A percentile compares a stretch with the other conserved stretches of the same genome.
Evolutionary conservation across 1,284 basidiomycete species (phyloP).

Genomic region (Papiliotrema laurentii): DNA sequence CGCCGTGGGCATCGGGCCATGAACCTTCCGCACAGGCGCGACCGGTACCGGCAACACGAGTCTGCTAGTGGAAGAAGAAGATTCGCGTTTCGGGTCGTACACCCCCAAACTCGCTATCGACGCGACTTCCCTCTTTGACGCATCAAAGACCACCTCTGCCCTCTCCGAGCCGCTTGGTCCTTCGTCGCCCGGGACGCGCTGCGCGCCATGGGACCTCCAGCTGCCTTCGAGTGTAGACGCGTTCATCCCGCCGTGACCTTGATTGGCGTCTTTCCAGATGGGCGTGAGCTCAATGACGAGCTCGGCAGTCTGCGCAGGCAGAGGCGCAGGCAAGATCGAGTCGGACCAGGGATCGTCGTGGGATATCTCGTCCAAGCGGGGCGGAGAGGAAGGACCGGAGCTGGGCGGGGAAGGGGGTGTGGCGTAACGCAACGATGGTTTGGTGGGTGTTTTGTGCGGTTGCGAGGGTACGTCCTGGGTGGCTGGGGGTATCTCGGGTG

Average conservation of each 20-base stretch:
- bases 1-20: constrained; percentile 18
- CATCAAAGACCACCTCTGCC: no score
- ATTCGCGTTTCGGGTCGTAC: background rate
- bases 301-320: background rate
- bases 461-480: background rate
- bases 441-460: background rate
- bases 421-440: no score
- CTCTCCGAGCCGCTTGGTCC: no score
- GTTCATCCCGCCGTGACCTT: no score
- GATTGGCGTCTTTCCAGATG: no score
- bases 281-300: background rate
- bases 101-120: background rate
- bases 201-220: no score
- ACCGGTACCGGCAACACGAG: no score
- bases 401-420: background rate
- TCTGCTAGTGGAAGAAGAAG: no score
- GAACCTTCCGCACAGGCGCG: background rate
- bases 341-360: background rate
- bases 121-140: no score
- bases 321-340: background rate
- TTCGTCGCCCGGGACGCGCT: no score
- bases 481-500: no score
- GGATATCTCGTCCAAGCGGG: background rate
- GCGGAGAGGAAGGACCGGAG: background rate
- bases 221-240: no score